These are phyloP conservation scores for Fraxinus floribunda DNA, from an alignment of 305 asterid genomes.

Conservation along the genomic window DNA sequence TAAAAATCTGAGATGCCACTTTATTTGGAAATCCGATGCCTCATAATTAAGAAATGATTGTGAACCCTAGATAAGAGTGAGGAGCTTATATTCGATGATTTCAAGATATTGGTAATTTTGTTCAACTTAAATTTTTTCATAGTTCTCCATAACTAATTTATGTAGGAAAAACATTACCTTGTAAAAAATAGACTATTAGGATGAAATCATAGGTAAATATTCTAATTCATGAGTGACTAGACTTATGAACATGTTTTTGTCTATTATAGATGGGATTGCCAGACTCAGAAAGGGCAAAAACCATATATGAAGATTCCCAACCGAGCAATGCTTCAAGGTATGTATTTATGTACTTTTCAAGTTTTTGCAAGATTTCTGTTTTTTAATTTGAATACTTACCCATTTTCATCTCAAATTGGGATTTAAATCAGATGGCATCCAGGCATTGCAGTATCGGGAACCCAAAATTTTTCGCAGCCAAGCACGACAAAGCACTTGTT, in stretches of 20 bases:
- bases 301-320: constrained; percentile 62
- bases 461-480: constrained; percentile 55
- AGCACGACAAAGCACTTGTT: constrained; percentile 55
- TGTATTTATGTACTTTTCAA: neutral
- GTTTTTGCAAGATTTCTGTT: neutral
- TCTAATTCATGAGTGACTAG: no score
- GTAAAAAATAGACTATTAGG: neutral
- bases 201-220: neutral
- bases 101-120: neutral
- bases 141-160: neutral
- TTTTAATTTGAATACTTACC: no score
- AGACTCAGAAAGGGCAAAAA: constrained; percentile 52
- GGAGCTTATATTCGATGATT: neutral
- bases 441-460: constrained; percentile 41
- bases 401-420: no score
- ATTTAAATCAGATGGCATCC: constrained; percentile 61
- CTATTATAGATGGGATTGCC: constrained; percentile 60
- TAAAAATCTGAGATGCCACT: neutral
- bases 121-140: neutral
- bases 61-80: neutral
- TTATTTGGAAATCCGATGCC: neutral
- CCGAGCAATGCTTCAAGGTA: constrained; percentile 53
- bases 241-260: neutral
- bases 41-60: neutral
- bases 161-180: neutral